Evolutionary conservation across 2,329 filamentous ascomycete genomes (phyloP).

Genomic region (Fusarium guadeloupense): DNA sequence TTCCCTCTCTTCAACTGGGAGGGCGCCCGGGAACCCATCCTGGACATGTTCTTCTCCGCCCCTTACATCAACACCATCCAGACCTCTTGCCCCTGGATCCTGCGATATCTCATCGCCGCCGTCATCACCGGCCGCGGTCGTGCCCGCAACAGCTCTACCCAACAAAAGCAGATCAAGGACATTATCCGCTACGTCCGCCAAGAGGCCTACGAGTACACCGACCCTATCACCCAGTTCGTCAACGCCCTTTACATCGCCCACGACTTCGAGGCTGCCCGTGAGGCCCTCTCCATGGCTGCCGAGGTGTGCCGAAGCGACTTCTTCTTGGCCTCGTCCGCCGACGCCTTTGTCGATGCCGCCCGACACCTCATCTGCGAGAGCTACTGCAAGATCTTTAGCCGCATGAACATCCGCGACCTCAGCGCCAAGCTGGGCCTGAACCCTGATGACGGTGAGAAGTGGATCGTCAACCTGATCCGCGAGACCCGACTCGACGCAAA

Average conservation of each 20-base stretch:
- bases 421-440: constrained; percentile 90
- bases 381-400: constrained; percentile 99
- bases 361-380: constrained; percentile 97
- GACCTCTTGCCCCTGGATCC: constrained; percentile 94
- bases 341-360: constrained; percentile 92
- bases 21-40: constrained; percentile 85
- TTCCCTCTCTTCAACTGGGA: constrained; percentile 99
- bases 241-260: constrained; percentile 90
- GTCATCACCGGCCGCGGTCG: constrained; percentile 93
- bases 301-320: constrained; percentile 93
- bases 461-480: constrained; percentile 99
- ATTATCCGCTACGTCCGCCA: constrained; percentile 94
- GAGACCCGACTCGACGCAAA: constrained; percentile 98
- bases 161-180: constrained; percentile 99
- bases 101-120: constrained; percentile 91
- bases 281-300: constrained; percentile 88
- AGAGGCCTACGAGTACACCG: constrained; percentile 96
- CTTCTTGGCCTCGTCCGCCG: constrained; percentile 86
- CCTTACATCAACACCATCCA: constrained; percentile 99
- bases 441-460: constrained; percentile 98
- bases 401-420: constrained; percentile 97
- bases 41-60: constrained; percentile 96
- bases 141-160: constrained; percentile 80
- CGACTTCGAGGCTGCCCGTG: constrained; percentile 90
- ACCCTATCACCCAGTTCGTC: constrained; percentile 95